Evolutionary conservation across 1,284 basidiomycete genomes (phyloP), one percentile per base, ranked within the genome.

Genomic region (Athelia sp.): DNA sequence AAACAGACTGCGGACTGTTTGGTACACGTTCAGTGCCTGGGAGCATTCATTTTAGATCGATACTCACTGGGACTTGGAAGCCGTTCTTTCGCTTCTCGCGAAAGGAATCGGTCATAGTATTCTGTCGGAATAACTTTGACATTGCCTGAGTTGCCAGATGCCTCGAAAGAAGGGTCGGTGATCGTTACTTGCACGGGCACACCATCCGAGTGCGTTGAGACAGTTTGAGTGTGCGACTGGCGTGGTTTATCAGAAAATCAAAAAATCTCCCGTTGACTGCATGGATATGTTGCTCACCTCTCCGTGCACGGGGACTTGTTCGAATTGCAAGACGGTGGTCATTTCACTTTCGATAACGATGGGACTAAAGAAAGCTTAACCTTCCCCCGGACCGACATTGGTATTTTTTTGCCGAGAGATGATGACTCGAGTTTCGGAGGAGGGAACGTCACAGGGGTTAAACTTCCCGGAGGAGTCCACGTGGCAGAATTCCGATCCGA

Each of bases 31-130:
- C 13, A 23, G 29, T 29, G 13, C 4, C 26, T 13, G 26, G 13
- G 4, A 29, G 26, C 26, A 13, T 26, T 44, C 18, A 47, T 31
- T 29, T n/a, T 45, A 45, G 47, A 29, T 3, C n/a, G 17, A 34
- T 6, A 67, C 79, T 50, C 54, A 81, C 85, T 87, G 26, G 84
- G 74, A 54, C 75, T 84, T 1, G 81, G 80, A 61, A 75, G 76
- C 45, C 75, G 71, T 54, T 70, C 68, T 57, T 78, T 84, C 22
- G 83, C 80, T n/a, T 61, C 56, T 48, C 72, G 63, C 4, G 84
- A 87, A 29, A 88, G 63, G 59, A 84, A 87, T 2, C 62, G 50
- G 0, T 60, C 46, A 60, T 87, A 88, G 61, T 70, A 77, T 22
- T 70, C 69, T 21, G 68, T 56, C 14, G 82, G 75, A 4, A 83